Evolutionary conservation across 805 yeast species (phyloP).

Genomic region (Candida insectorum): DNA sequence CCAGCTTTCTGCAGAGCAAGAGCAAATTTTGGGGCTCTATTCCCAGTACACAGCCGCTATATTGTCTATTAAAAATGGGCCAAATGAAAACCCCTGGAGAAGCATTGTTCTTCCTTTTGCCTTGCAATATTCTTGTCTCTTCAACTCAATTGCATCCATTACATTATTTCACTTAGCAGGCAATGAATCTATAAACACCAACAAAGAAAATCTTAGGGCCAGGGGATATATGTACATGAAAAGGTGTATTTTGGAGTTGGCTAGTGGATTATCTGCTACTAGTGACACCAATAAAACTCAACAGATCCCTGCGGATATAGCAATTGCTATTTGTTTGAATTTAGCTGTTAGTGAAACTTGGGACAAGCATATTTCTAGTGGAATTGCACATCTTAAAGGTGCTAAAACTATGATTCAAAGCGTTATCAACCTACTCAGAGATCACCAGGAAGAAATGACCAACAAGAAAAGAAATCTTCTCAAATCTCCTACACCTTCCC

Average conservation of each 20-base stretch:
- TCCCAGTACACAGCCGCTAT: conserved; percentile 39
- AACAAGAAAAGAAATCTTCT: conserved; percentile 10
- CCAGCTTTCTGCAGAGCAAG: conserved; percentile 27
- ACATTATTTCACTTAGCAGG: conserved; percentile 56
- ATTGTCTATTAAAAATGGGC: conserved; percentile 63
- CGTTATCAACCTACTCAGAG: conserved; percentile 31
- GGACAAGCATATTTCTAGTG: conserved; percentile 65
- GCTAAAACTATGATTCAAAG: conserved; percentile 59
- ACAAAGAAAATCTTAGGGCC: conserved; percentile 41
- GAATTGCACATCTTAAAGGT: conserved; percentile 66
- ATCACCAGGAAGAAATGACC: conserved; percentile 16
- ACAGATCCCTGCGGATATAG: conserved; percentile 57
- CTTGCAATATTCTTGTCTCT: conserved; percentile 50
- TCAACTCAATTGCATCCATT: conserved; percentile 65
- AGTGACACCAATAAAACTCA: conserved; percentile 11
- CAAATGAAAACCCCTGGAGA: conserved; percentile 68
- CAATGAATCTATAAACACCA: conserved; percentile 34
- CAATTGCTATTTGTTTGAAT: conserved; percentile 60
- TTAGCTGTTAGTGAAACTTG: conserved; percentile 66
- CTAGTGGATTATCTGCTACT: conserved; percentile 46
- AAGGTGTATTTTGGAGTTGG: conserved; percentile 55
- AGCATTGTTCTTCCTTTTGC: conserved; percentile 55
- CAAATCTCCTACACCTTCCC: conserved; percentile 6
- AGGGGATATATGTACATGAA: conserved; percentile 59
- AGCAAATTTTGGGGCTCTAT: conserved; percentile 33